phyloP scores from a whole-genome alignment of 202 grass and related monocot genomes.

The Digitaria exilis region DNA sequence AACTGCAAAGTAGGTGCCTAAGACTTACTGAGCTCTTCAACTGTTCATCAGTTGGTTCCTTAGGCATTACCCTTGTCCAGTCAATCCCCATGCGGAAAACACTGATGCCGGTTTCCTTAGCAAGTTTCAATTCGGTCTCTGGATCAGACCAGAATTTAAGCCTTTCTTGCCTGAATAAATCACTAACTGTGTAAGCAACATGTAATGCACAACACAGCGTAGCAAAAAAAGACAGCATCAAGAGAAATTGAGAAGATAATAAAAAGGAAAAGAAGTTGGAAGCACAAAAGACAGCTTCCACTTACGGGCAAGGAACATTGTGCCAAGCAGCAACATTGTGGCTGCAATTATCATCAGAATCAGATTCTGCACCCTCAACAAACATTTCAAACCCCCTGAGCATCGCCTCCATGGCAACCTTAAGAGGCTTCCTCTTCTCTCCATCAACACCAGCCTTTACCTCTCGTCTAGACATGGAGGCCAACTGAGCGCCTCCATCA shows the following conservation, averaged over 20 bases:
- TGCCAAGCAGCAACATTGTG: constrained; percentile 93
- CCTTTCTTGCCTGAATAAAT: constrained; percentile 74
- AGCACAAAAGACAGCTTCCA: constrained; percentile 13
- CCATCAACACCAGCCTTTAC: background rate
- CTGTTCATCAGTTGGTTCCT: constrained; percentile 61
- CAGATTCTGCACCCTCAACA: constrained; percentile 47
- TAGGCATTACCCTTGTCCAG: constrained; percentile 90
- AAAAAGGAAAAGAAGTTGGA: background rate
- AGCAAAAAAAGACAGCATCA: constrained; percentile 8
- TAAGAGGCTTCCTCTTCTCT: constrained; percentile 56
- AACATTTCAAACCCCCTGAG: constrained; percentile 76
- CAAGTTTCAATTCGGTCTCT: constrained; percentile 88
- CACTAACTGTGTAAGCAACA: background rate
- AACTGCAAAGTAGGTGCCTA: constrained; percentile 19
- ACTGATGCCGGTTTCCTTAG: constrained; percentile 72
- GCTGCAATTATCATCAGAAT: constrained; percentile 37
- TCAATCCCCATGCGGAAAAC: constrained; percentile 94
- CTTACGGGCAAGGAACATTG: constrained; percentile 89
- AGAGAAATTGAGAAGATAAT: background rate
- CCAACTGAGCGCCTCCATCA: constrained; percentile 71
- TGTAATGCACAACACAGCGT: background rate
- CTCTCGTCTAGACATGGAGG: constrained; percentile 19
- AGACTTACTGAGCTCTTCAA: constrained; percentile 66
- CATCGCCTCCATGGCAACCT: constrained; percentile 88
- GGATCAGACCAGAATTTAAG: constrained; percentile 98